Conservation (phyloP, 495 filamentous ascomycete species). For the Tirmania nivea region DNA sequence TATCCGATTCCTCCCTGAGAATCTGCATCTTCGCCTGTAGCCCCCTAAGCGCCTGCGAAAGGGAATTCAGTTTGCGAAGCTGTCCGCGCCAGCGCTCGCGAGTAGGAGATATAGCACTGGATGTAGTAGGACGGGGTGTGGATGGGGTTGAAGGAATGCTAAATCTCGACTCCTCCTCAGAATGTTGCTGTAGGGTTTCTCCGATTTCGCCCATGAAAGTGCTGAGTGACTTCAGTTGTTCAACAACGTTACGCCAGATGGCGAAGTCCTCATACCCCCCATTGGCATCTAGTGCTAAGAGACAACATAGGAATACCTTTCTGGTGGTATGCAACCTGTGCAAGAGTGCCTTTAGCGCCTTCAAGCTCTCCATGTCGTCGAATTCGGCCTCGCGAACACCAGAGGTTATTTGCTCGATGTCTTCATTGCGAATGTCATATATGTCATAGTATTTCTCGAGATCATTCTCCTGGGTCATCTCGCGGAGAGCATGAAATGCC, state of each 20-base stretch:
- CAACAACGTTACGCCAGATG: slow-evolving; percentile 57
- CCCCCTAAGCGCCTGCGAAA: slow-evolving; percentile 76
- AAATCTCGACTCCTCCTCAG: slow-evolving; percentile 59
- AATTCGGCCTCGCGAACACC: slow-evolving; percentile 38
- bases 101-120: slow-evolving; percentile 43
- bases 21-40: slow-evolving; percentile 91
- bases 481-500: slow-evolving; percentile 41
- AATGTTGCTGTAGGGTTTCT: slow-evolving; percentile 36
- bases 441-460: slow-evolving; percentile 80
- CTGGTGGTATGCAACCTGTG: slow-evolving; percentile 58
- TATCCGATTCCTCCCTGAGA: slow-evolving; percentile 70
- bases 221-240: slow-evolving; percentile 46
- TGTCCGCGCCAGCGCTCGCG: slow-evolving; percentile 66
- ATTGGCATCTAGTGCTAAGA: slow-evolving; percentile 72
- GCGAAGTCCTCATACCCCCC: slow-evolving; percentile 58
- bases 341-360: slow-evolving; percentile 53
- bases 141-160: slow-evolving; percentile 22
- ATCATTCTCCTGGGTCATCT: slow-evolving; percentile 52
- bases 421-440: slow-evolving; percentile 65
- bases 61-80: slow-evolving; percentile 59
- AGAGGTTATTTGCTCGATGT: slow-evolving; percentile 44
- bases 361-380: slow-evolving; percentile 59
- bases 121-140: slow-evolving; percentile 10
- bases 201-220: slow-evolving; percentile 33
- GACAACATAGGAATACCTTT: slow-evolving; percentile 63